These are phyloP conservation scores for Nannochloris sp. DNA, from an alignment of 139 green algal genomes.

Conservation along the genomic window DNA sequence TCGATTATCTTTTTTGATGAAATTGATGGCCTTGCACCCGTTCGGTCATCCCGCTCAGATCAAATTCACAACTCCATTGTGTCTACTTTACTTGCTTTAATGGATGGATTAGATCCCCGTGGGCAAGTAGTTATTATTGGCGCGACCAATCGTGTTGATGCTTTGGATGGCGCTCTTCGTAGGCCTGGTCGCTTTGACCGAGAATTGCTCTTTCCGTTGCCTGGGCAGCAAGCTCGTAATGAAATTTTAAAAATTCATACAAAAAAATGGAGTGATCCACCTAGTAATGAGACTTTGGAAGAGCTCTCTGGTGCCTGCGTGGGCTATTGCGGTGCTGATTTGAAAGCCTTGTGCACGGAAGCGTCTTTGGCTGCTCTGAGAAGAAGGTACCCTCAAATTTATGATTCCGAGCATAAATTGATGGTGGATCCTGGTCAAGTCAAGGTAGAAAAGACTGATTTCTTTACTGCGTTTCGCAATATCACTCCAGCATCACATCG, in stretches of 20 bases:
- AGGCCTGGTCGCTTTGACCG: slow-evolving; percentile 69
- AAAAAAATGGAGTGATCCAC: slow-evolving; percentile 59
- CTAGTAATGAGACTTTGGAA: slow-evolving; percentile 35
- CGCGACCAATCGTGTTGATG: slow-evolving; percentile 71
- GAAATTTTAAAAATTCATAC: slow-evolving; percentile 92
- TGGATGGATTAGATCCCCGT: slow-evolving; percentile 87
- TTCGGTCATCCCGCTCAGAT: slow-evolving; percentile 79
- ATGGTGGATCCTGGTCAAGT: slow-evolving; percentile 60
- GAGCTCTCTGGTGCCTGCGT: slow-evolving; percentile 63
- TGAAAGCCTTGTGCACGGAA: slow-evolving; percentile 93
- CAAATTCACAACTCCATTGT: slow-evolving; percentile 98
- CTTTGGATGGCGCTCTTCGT: slow-evolving; percentile 65
- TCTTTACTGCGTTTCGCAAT: slow-evolving; percentile 58
- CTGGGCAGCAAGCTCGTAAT: slow-evolving; percentile 47
- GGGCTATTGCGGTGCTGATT: slow-evolving; percentile 91
- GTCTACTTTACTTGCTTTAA: slow-evolving; percentile 88
- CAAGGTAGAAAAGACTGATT: slow-evolving; percentile 53
- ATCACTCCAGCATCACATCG: slow-evolving; percentile 79
- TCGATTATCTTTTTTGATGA: slow-evolving; percentile 88
- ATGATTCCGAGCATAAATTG: slow-evolving; percentile 69
- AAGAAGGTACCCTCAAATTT: slow-evolving; percentile 85
- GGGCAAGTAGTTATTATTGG: slow-evolving; percentile 71
- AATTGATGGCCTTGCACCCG: slow-evolving; percentile 75
- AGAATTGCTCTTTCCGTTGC: slow-evolving; percentile 71
- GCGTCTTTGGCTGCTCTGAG: slow-evolving; percentile 80